Conservation (phyloP, 108 stramenopile species). For the Stephanodiscus minutulus region DNA sequence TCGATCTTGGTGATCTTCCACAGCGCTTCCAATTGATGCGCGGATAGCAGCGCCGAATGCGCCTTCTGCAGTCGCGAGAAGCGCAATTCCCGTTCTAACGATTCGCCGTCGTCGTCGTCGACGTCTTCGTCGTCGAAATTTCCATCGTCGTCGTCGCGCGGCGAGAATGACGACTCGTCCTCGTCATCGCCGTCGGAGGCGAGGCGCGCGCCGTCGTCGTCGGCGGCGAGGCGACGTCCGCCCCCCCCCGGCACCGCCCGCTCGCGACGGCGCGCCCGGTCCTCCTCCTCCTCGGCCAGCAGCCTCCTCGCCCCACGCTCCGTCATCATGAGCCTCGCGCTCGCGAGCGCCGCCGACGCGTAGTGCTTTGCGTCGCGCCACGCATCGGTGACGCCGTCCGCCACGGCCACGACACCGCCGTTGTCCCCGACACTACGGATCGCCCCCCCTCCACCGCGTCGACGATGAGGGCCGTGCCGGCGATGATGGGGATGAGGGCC, state of each 20-base stretch:
- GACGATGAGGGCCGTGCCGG: background rate
- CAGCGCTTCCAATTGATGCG: constrained; percentile 76
- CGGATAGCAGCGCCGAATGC: constrained; percentile 56
- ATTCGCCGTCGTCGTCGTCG: constrained; percentile 13
- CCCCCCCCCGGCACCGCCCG: background rate
- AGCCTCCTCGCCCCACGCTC: constrained; percentile 53
- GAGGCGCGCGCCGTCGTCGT: constrained; percentile 13
- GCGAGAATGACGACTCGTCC: background rate
- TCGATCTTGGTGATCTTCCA: constrained; percentile 87
- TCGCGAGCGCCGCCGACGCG: constrained; percentile 53
- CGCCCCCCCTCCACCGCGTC: background rate
- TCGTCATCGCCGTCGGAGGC: background rate
- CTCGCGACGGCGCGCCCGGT: constrained; percentile 2
- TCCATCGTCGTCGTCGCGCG: constrained; percentile 18
- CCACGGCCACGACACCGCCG: background rate
- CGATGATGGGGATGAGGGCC: background rate
- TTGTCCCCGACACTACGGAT: background rate
- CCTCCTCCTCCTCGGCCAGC: constrained; percentile 5
- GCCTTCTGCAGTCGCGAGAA: constrained; percentile 53
- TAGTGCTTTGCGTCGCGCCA: constrained; percentile 60
- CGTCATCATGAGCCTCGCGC: constrained; percentile 52
- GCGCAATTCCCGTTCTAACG: constrained; percentile 54
- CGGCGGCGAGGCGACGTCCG: background rate
- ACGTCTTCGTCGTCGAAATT: constrained; percentile 6
- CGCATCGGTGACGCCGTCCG: constrained; percentile 42